Evolutionary conservation across 257 asterid genomes (phyloP).

Genomic region (Avicennia marina): DNA sequence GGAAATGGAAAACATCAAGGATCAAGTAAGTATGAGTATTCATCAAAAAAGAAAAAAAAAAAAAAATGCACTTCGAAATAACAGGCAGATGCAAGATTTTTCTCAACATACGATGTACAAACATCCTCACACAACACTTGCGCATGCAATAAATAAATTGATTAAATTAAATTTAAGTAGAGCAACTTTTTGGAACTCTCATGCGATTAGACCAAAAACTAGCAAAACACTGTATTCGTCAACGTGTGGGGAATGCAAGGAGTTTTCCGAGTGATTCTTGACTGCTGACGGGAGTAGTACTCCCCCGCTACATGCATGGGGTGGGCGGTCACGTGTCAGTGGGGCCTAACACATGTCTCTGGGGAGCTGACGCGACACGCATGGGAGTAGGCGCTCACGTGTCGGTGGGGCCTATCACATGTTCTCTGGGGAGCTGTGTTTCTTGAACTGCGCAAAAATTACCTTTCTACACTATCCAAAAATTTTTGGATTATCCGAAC

Average conservation of each 20-base stretch:
- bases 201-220: slow-evolving; percentile 2
- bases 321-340: too few species aligned
- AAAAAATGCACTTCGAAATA: not conserved
- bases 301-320: too few species aligned
- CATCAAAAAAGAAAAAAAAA: not conserved
- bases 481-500: too few species aligned
- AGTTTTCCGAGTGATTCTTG: too few species aligned
- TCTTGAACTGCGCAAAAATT: too few species aligned
- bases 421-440: too few species aligned
- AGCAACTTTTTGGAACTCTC: not conserved
- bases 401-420: too few species aligned
- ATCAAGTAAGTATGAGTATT: not conserved
- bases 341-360: too few species aligned
- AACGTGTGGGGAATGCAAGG: not conserved
- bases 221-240: not conserved
- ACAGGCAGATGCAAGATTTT: not conserved
- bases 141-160: not conserved
- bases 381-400: too few species aligned
- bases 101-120: not conserved
- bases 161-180: not conserved
- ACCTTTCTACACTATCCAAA: too few species aligned
- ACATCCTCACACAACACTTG: not conserved
- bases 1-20: not conserved
- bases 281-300: too few species aligned
- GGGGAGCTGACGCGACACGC: too few species aligned